These are phyloP conservation scores for Irineochytrium annulatum DNA, from an alignment of 192 early-diverging fungal species.

Conservation along the genomic window DNA sequence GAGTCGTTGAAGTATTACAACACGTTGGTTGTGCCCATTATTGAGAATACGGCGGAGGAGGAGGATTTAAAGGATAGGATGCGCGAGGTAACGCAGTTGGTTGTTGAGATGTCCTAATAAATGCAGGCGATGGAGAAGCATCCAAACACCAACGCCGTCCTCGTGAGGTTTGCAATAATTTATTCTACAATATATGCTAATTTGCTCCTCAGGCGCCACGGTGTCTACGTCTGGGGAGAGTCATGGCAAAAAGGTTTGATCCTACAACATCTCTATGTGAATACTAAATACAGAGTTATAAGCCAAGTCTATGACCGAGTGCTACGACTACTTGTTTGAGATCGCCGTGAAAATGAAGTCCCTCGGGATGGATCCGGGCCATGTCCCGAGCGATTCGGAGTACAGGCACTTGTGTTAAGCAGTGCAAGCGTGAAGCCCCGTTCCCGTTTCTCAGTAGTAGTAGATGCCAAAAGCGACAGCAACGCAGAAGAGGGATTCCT, in stretches of 20 bases:
- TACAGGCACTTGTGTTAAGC: conserved; percentile 32
- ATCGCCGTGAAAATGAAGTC: conserved; percentile 90
- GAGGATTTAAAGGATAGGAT: conserved; percentile 85
- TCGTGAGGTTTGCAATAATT: conserved; percentile 58
- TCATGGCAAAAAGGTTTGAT: conserved; percentile 78
- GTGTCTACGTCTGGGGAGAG: conserved; percentile 97
- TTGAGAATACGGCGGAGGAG: conserved; percentile 94
- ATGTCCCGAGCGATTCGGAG: conserved; percentile 43
- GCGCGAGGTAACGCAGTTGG: conserved; percentile 52
- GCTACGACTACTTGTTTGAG: conserved; percentile 98
- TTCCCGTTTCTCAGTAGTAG: background rate
- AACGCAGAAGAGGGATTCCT: conserved; percentile 57
- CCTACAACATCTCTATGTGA: background rate
- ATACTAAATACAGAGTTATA: background rate
- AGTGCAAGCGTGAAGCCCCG: background rate
- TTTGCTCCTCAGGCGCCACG: conserved; percentile 61
- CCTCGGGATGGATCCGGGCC: conserved; percentile 73
- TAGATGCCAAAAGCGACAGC: conserved; percentile 27
- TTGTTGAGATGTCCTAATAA: background rate
- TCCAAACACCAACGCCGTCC: conserved; percentile 88
- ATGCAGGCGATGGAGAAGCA: conserved; percentile 75
- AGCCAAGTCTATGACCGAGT: conserved; percentile 96
- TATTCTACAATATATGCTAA: background rate
- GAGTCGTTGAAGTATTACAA: conserved; percentile 73
- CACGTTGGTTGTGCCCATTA: conserved; percentile 82